Evolutionary conservation across 169 alveolate species (phyloP).

Genomic region (Eimeria sp.): DNA sequence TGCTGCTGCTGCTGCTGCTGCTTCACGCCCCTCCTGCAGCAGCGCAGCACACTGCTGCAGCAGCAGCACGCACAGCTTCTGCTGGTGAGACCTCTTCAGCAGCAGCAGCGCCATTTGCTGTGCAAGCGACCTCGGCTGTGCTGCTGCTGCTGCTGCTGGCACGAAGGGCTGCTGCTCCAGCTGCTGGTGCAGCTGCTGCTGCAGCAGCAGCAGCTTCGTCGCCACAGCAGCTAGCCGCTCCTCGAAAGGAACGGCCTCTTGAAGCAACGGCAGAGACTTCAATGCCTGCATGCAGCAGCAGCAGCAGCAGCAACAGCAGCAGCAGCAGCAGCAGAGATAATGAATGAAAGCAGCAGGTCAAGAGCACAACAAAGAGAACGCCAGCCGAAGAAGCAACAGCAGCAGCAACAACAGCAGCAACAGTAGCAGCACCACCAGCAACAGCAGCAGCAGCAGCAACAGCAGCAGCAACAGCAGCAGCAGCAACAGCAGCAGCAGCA

Average conservation of each 20-base stretch:
- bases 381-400: too few relatives aligned
- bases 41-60: constrained; percentile 20
- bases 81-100: constrained; percentile 29
- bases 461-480: too few relatives aligned
- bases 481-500: too few relatives aligned
- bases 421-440: too few relatives aligned
- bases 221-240: constrained; percentile 46
- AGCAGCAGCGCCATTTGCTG: constrained; percentile 53
- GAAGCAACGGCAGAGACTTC: constrained; percentile 62
- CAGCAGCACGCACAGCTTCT: constrained; percentile 58
- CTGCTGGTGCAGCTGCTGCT: constrained; percentile 35
- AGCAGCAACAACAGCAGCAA: too few relatives aligned
- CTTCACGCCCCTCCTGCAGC: constrained; percentile 34
- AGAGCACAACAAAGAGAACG: too few relatives aligned
- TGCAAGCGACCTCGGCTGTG: neutral
- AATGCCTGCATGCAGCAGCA: too few relatives aligned
- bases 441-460: too few relatives aligned
- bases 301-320: constrained; percentile 50
- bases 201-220: constrained; percentile 19
- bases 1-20: constrained; percentile 24
- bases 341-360: too few relatives aligned
- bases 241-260: neutral
- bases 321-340: constrained; percentile 23
- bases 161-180: neutral
- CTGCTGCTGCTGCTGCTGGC: constrained; percentile 29